phyloP scores from a whole-genome alignment of 352 stramenopile genomes.

The Phytophthora sp. region DNA sequence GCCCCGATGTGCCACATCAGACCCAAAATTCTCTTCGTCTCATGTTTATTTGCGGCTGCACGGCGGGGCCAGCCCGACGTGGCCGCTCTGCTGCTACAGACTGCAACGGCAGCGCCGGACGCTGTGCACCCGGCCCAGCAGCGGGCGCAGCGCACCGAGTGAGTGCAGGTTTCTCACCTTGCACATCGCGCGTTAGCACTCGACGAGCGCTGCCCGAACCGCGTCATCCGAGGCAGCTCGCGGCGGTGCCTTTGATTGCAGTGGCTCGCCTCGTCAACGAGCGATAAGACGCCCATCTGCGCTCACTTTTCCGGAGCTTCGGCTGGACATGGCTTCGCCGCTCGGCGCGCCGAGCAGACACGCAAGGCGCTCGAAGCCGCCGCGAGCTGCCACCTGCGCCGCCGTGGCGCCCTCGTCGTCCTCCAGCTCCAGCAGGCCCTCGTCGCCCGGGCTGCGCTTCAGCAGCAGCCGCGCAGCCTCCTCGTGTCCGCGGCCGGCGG shows the following conservation, averaged over 20 bases:
- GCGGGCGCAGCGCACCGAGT: too few relatives aligned
- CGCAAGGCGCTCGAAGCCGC: constrained; percentile 29
- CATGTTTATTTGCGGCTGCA: constrained; percentile 13
- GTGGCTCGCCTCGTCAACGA: constrained; percentile 4
- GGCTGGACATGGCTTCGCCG: not conserved
- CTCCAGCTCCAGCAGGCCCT: constrained; percentile 18
- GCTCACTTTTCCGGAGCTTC: not conserved
- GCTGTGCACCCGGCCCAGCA: too few relatives aligned
- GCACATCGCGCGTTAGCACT: not conserved
- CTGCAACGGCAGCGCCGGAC: too few relatives aligned
- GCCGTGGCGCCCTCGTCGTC: constrained; percentile 31
- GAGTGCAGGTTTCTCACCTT: too few relatives aligned
- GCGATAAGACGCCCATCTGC: constrained; percentile 1
- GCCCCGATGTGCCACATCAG: constrained; percentile 20
- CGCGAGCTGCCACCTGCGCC: constrained; percentile 30
- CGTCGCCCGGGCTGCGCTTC: constrained; percentile 8
- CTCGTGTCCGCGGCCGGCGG: constrained; percentile 30
- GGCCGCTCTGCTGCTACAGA: constrained; percentile 1
- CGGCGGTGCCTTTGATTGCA: not conserved
- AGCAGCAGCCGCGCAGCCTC: constrained; percentile 30
- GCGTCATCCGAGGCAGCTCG: not conserved
- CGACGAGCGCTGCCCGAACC: not conserved
- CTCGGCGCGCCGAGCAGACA: constrained; percentile 16
- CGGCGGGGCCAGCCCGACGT: too few relatives aligned
- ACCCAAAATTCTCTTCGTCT: constrained; percentile 17